Base-by-base conservation (phyloP, 768 basidiomycete species). In the Paxillus ammoniavirescens region DNA sequence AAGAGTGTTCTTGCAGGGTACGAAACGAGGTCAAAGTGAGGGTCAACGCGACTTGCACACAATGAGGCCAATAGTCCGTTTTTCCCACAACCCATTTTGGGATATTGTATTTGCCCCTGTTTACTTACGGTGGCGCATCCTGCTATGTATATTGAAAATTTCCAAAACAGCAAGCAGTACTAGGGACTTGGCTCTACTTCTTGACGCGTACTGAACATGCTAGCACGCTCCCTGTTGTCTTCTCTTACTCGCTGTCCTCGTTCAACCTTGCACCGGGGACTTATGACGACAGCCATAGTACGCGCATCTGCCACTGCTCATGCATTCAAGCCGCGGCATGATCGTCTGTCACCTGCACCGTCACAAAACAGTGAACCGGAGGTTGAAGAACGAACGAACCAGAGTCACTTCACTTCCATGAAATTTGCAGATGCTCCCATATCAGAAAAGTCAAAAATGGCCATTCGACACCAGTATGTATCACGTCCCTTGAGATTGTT, bases 381-480 rank as follows among this genome's bases (percentile, higher is more conserved):
- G 8, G 30, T 47, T n/a, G 65, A 57, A 21, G 6, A 65, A 33
- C 15, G 13, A 42, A 61, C 67, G 47, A 57, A 61, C 47, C 55
- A 60, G 12, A 48, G 64, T 9, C 70, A 71, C 47, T 69, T 72
- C 49, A 64, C 67, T 23, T 52, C 64, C 1, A 49, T 50, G 21
- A 67, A 33, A 41, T 72, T 72, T 42, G 59, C 58, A 31, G 64
- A 71, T 47, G 64, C 69, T 30, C 48, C 65, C 7, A 74, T 79
- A 50, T 78, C 78, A 23, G 47, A 47, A n/a, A 65, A 56, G 14
- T 74, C 75, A 14, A 78, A 78, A 61, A 61, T 55, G 51, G 74
- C 72, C 1, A 74, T 80, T 30, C 65, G 63, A 54, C 74, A 80
- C 58, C 74, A 79, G 73, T 78, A 61, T 49, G 77, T 61, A 48